Evolutionary conservation across 2,329 filamentous ascomycete genomes (phyloP).

Genomic region (Cladosporium halotolerans): DNA sequence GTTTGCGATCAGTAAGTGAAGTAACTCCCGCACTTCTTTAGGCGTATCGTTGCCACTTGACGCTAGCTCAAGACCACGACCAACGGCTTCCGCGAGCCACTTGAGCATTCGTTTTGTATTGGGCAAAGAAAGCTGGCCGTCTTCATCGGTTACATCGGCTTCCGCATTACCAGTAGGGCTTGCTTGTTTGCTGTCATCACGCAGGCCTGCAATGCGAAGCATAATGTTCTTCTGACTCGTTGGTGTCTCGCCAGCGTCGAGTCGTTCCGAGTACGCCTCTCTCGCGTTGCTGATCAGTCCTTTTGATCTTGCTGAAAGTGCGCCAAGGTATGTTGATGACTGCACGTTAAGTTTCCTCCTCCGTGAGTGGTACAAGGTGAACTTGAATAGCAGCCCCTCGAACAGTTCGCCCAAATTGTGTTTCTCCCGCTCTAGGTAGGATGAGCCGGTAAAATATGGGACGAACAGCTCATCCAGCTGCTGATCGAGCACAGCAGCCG

Average conservation of each 20-base stretch:
- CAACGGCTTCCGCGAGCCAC: constrained; percentile 93
- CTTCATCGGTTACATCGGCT: constrained; percentile 83
- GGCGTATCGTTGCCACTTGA: constrained; percentile 74
- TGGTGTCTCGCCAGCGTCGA: constrained; percentile 84
- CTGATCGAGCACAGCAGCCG: constrained; percentile 63
- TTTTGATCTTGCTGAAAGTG: constrained; percentile 80
- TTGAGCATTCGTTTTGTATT: constrained; percentile 97
- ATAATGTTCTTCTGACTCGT: constrained; percentile 85
- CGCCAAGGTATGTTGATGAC: constrained; percentile 78
- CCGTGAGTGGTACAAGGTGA: constrained; percentile 85
- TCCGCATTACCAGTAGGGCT: constrained; percentile 53
- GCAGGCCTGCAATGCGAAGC: constrained; percentile 76
- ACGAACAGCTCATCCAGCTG: constrained; percentile 62
- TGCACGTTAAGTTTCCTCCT: constrained; percentile 69
- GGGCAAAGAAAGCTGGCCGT: constrained; percentile 73
- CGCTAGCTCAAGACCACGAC: constrained; percentile 83
- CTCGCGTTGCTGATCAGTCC: constrained; percentile 82
- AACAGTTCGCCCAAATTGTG: constrained; percentile 72
- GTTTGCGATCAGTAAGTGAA: constrained; percentile 74
- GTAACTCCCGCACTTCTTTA: constrained; percentile 81
- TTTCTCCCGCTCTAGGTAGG: constrained; percentile 61
- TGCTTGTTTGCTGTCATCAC: constrained; percentile 56
- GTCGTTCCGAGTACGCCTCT: constrained; percentile 81
- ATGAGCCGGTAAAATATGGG: constrained; percentile 59
- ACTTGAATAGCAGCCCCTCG: constrained; percentile 90